A percentile compares a stretch with the other conserved stretches of the same genome.
Conservation (phyloP, 2,329 filamentous ascomycete species). For the Alternaria solani region DNA sequence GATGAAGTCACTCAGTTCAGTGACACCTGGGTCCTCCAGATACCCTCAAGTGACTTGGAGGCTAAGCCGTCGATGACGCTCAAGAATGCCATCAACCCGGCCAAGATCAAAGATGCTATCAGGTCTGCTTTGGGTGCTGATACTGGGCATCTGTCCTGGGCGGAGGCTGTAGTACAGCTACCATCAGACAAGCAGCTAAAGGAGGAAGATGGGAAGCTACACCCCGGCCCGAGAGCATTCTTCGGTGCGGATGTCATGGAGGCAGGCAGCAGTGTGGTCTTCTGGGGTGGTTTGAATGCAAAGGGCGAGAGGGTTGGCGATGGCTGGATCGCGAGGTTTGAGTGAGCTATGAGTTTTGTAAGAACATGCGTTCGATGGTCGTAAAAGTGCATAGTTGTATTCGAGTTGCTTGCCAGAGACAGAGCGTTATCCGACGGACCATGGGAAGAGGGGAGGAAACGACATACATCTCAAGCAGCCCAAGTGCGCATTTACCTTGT, state of each 20-base stretch:
- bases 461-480: no score
- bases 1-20: constrained; percentile 44
- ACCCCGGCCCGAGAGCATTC: constrained; percentile 54
- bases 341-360: constrained; percentile 20
- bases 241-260: constrained; percentile 54
- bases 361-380: neutral
- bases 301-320: constrained; percentile 55
- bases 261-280: constrained; percentile 46
- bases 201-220: constrained; percentile 52
- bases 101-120: constrained; percentile 56
- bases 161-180: constrained; percentile 52
- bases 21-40: constrained; percentile 57
- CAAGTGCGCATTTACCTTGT: no score
- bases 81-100: constrained; percentile 50
- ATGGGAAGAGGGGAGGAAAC: no score
- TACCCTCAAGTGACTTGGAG: constrained; percentile 48
- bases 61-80: constrained; percentile 31
- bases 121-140: constrained; percentile 52
- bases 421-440: no score
- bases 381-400: neutral
- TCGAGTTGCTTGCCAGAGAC: neutral
- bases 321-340: constrained; percentile 55
- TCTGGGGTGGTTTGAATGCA: constrained; percentile 56
- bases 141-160: constrained; percentile 53
- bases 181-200: constrained; percentile 43